phyloP scores from a whole-genome alignment of 208 protist species.

The Phytomonas francai region DNA sequence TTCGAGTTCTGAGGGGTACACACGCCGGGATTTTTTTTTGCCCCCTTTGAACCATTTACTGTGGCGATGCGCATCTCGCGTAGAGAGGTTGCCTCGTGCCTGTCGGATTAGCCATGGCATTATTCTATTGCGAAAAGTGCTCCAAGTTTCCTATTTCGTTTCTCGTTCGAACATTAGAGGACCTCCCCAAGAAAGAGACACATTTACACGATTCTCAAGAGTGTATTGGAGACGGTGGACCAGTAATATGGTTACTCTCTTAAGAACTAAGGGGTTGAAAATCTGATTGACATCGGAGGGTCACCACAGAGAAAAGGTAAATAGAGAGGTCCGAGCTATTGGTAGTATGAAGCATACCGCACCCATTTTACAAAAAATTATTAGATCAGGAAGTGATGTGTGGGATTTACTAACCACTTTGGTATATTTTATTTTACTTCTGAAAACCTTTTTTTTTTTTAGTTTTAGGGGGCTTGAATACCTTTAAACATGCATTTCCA shows the following conservation, averaged over 20 bases:
- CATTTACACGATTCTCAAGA: neutral
- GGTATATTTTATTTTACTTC: neutral
- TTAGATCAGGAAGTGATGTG: neutral
- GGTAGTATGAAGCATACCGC: neutral
- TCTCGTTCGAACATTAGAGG: neutral
- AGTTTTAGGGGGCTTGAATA: neutral
- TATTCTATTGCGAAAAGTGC: neutral
- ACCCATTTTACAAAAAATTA: neutral
- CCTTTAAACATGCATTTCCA: neutral
- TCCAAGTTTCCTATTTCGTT: neutral
- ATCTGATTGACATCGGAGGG: neutral
- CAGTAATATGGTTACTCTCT: neutral
- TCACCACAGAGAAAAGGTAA: neutral
- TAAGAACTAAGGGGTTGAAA: neutral
- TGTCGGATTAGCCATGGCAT: neutral
- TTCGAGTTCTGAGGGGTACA: neutral
- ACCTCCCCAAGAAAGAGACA: neutral
- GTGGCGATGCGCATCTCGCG: neutral
- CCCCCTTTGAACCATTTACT: neutral
- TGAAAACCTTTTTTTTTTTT: neutral
- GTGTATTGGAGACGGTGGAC: neutral
- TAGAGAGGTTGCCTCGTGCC: neutral
- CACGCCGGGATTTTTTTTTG: neutral
- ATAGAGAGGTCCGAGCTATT: neutral
- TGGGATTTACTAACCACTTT: neutral